Evolutionary conservation across 345 rosid species (phyloP).

Genomic region (Camelina hispida): DNA sequence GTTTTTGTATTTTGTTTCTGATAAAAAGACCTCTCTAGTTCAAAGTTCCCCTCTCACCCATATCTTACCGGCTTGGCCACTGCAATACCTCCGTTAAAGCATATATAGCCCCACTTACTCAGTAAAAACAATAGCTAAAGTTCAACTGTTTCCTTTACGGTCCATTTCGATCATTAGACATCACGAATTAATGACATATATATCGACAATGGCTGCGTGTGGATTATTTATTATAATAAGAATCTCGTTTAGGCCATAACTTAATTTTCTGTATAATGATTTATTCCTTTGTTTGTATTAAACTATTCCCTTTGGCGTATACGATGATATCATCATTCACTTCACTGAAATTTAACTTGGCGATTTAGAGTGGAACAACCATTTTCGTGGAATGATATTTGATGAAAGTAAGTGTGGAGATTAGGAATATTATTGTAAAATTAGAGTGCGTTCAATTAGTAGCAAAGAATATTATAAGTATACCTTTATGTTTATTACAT

Average conservation of each 20-base stretch:
- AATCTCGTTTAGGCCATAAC: background rate
- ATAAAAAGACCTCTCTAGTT: background rate
- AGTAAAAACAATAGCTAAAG: background rate
- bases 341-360: slow-evolving; percentile 6
- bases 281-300: background rate
- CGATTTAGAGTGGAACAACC: background rate
- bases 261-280: background rate
- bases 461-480: background rate
- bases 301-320: background rate
- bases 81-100: background rate
- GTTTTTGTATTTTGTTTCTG: too few relatives aligned
- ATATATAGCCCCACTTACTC: background rate
- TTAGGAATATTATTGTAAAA: background rate
- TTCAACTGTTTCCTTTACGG: background rate
- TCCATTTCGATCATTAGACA: slow-evolving; percentile 7
- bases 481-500: background rate
- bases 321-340: slow-evolving; percentile 9
- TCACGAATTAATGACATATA: background rate
- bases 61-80: background rate
- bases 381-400: slow-evolving; percentile 1
- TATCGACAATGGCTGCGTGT: background rate
- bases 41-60: background rate
- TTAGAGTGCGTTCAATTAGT: background rate
- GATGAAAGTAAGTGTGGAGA: slow-evolving; percentile 14
- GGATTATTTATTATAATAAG: background rate